Evolutionary conservation across 164 flowering plant genomes (phyloP).

Genomic region (Piper longum): DNA sequence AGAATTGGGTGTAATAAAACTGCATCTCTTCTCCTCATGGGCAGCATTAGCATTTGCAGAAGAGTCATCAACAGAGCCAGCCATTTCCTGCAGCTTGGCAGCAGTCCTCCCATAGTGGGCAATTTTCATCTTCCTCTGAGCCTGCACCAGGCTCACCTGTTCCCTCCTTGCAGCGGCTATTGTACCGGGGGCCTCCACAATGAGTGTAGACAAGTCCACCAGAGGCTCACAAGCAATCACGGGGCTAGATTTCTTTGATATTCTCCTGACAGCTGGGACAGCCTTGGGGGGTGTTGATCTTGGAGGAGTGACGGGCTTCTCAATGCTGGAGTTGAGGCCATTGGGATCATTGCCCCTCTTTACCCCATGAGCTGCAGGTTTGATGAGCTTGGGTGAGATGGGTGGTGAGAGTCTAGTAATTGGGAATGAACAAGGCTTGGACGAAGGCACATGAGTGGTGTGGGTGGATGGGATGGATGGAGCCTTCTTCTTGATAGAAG

Average conservation of each 20-base stretch:
- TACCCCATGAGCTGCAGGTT: slow-evolving; percentile 28
- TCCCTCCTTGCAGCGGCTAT: slow-evolving; percentile 78
- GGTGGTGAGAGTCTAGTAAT: slow-evolving; percentile 16
- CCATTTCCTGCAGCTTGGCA: slow-evolving; percentile 30
- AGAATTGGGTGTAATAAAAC: slow-evolving; percentile 71
- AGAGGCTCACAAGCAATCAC: slow-evolving; percentile 5
- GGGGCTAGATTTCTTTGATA: slow-evolving; percentile 17
- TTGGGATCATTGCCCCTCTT: slow-evolving; percentile 33
- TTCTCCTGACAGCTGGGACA: slow-evolving; percentile 18
- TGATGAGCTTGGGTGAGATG: slow-evolving; percentile 27
- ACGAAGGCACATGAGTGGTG: slow-evolving; percentile 4
- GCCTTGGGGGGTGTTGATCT: slow-evolving; percentile 6
- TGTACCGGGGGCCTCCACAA: slow-evolving; percentile 62
- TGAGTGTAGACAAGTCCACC: slow-evolving; percentile 22
- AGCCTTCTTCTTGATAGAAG: slow-evolving; percentile 22
- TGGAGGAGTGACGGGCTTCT: slow-evolving; percentile 20
- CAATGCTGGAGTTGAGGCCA: slow-evolving; percentile 29
- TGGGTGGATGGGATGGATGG: slow-evolving; percentile 12
- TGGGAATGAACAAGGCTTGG: slow-evolving; percentile 5
- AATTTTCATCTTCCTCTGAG: slow-evolving; percentile 58
- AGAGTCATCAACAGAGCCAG: slow-evolving; percentile 21
- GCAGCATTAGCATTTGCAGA: neutral
- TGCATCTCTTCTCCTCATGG: slow-evolving; percentile 55
- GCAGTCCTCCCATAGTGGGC: slow-evolving; percentile 87
- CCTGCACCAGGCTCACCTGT: slow-evolving; percentile 51